phyloP scores from a whole-genome alignment of 2,329 filamentous ascomycete genomes.

The Aureobasidium lini region DNA sequence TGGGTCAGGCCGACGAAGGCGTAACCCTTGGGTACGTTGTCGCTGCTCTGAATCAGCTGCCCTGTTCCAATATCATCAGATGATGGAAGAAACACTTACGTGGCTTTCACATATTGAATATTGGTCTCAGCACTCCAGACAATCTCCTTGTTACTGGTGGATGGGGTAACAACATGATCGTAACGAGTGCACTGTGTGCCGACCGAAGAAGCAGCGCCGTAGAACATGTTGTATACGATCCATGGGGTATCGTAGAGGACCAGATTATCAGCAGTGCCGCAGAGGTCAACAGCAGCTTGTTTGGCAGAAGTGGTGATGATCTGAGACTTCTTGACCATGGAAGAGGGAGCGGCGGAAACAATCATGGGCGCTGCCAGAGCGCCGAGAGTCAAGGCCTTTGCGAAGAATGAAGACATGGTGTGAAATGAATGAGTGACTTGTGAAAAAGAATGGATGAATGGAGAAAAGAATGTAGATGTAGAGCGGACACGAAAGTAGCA shows the following conservation, averaged over 20 bases:
- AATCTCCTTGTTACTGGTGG: constrained; percentile 29
- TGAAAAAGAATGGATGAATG: background rate
- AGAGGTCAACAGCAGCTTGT: constrained; percentile 8
- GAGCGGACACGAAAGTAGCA: background rate
- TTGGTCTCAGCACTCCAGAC: constrained; percentile 34
- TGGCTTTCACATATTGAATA: constrained; percentile 31
- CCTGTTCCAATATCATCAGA: background rate
- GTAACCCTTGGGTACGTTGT: constrained; percentile 38
- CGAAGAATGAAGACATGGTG: constrained; percentile 3
- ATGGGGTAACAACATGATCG: constrained; percentile 24
- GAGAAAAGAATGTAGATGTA: background rate
- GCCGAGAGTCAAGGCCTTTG: background rate
- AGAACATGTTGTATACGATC: constrained; percentile 42
- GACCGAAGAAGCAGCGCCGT: constrained; percentile 33
- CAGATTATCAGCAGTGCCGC: constrained; percentile 19
- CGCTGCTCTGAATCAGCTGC: background rate
- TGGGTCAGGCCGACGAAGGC: constrained; percentile 39
- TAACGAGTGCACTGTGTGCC: constrained; percentile 37
- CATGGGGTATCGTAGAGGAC: constrained; percentile 35
- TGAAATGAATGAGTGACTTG: background rate
- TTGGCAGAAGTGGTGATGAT: constrained; percentile 6
- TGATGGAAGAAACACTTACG: background rate
- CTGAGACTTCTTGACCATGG: background rate
- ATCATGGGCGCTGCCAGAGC: constrained; percentile 5
- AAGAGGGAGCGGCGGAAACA: background rate